Evolutionary conservation across 2,329 filamentous ascomycete genomes (phyloP), one percentile per base, ranked within the genome.

Genomic region (Botrytis squamosa): DNA sequence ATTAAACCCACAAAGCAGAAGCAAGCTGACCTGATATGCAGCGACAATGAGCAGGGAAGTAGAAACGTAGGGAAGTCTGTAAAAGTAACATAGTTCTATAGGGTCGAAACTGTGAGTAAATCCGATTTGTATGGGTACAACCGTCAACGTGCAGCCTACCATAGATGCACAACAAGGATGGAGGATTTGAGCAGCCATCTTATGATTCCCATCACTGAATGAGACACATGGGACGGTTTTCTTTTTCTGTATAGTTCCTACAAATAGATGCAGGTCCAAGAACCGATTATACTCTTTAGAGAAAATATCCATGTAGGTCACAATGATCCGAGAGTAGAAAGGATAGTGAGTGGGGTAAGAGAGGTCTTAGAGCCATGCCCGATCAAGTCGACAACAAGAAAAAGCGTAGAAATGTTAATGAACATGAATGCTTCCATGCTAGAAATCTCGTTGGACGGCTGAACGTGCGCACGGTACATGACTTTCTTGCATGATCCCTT

Each of bases 81-180:
- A 49, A 44, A 66, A 29, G 38, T 29, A 40, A 33, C 20, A 66
- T 67, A 68, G 20, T 12, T 46, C n/a, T 52, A 59, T 52, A 60
- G 59, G 59, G 69, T 71, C 20, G n/a, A 42, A 66, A 65, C 36
- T 69, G 6, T 22, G 29, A 52, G 52, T 16, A n/a, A 36, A 55
- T n/a, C 33, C 42, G 42, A 46, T 44, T 49, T 22, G 42, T 55
- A 52, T 52, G 38, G n/a, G n/a, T 49, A 55, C 38, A 57, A 18
- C 52, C 52, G n/a, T 57, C 52, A 33, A 57, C 40, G 57, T 55
- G 49, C 55, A 68, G 29, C n/a, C 46, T 67, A 68, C 55, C 18
- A 67, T 46, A 18, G 62, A 60, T 59, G 52, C 49, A 72, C 71
- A 68, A 49, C 71, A 72, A 72, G 71, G 52, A 69, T 72, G 63